phyloP scores from a whole-genome alignment of 2,329 filamentous ascomycete genomes.

The Ophiosphaerella herpotricha region DNA sequence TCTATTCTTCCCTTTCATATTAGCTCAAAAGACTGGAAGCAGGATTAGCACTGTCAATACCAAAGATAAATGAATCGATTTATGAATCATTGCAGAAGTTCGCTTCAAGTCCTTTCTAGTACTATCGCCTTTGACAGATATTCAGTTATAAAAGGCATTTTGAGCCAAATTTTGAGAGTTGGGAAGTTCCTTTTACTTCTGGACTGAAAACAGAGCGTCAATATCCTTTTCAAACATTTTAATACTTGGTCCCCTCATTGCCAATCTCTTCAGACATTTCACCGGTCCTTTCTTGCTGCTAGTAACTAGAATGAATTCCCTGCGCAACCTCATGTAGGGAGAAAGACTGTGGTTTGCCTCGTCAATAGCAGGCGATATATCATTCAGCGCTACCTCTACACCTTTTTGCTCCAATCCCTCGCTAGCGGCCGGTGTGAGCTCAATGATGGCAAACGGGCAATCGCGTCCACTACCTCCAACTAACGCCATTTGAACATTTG shows the following conservation, averaged over 20 bases:
- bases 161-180: too few relatives aligned
- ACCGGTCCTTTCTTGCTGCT: neutral
- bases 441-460: slow-evolving; percentile 9
- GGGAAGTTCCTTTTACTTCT: neutral
- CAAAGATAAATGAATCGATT: too few relatives aligned
- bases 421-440: slow-evolving; percentile 1
- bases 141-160: too few relatives aligned
- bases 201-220: neutral
- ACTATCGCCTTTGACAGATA: too few relatives aligned
- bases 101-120: too few relatives aligned
- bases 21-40: too few relatives aligned
- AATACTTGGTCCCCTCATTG: neutral
- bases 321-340: neutral
- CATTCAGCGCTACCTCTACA: neutral
- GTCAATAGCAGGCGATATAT: neutral
- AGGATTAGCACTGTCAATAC: too few relatives aligned
- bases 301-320: slow-evolving; percentile 1
- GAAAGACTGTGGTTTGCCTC: slow-evolving; percentile 2
- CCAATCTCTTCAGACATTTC: neutral
- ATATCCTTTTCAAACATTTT: neutral
- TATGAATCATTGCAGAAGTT: too few relatives aligned
- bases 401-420: neutral
- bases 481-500: slow-evolving; percentile 1
- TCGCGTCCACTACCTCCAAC: slow-evolving; percentile 8
- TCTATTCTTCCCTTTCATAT: too few relatives aligned